Evolutionary conservation across 1,284 basidiomycete species (phyloP).

Genomic region (Meripilus lineatus): DNA sequence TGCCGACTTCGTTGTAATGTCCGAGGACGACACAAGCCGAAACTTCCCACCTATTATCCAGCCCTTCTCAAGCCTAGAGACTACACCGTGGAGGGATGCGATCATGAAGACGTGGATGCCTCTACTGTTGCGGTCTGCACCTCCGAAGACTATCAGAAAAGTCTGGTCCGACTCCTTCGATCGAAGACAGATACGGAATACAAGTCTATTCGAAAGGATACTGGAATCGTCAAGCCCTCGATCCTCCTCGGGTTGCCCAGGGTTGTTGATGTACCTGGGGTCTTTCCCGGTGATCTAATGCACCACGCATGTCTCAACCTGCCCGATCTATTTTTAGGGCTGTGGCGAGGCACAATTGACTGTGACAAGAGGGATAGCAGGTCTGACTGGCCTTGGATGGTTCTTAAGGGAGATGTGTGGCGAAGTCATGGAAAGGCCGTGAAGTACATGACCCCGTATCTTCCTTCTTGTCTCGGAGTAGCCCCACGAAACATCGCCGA

Average conservation of each 20-base stretch:
- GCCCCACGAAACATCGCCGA: no score
- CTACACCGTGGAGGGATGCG: background rate
- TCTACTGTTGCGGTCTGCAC: no score
- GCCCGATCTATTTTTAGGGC: constrained; percentile 20
- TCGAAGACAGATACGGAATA: constrained; percentile 14
- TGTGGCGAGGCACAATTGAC: constrained; percentile 22
- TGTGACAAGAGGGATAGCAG: constrained; percentile 23
- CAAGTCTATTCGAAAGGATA: constrained; percentile 12
- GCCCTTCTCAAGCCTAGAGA: background rate
- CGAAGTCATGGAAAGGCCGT: no score
- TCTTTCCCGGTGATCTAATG: constrained; percentile 23
- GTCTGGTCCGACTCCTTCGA: background rate
- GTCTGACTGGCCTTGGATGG: constrained; percentile 30
- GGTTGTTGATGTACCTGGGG: constrained; percentile 13
- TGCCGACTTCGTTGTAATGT: constrained; percentile 30
- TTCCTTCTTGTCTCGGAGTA: no score
- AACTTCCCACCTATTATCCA: constrained; percentile 27
- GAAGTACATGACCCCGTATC: no score
- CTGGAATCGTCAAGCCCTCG: constrained; percentile 16
- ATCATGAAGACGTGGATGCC: no score
- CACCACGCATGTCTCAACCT: constrained; percentile 27
- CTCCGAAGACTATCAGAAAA: background rate
- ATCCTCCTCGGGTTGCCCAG: constrained; percentile 12
- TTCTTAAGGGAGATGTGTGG: constrained; percentile 31
- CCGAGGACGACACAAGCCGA: constrained; percentile 28